A percentile compares a stretch with the other conserved stretches of the same genome.
phyloP scores from a whole-genome alignment of 352 stramenopile species.

The Pythium dissimile region DNA sequence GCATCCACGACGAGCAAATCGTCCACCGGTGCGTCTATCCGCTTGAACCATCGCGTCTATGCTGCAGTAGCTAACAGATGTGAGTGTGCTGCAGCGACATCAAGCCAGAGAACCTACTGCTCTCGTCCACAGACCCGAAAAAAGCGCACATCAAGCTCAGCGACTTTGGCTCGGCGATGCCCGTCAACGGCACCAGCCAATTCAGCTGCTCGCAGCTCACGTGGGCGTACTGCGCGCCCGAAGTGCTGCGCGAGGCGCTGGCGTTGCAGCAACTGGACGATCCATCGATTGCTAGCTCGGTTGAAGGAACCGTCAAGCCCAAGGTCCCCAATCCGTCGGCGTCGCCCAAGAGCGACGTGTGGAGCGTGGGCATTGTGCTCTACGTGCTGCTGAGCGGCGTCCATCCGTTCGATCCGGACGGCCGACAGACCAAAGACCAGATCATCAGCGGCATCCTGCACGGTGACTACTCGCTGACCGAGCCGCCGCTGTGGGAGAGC shows the following conservation, averaged over 20 bases:
- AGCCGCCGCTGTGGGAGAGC: constrained; percentile 33
- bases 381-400: constrained; percentile 84
- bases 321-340: constrained; percentile 30
- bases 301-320: constrained; percentile 1
- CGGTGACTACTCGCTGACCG: constrained; percentile 39
- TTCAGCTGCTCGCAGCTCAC: constrained; percentile 45
- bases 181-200: constrained; percentile 39
- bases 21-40: constrained; percentile 43
- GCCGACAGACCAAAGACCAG: constrained; percentile 63
- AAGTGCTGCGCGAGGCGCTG: constrained; percentile 41
- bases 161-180: constrained; percentile 81
- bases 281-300: constrained; percentile 15
- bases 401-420: constrained; percentile 75
- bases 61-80: neutral
- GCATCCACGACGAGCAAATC: constrained; percentile 68
- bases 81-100: constrained; percentile 39
- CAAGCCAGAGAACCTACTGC: constrained; percentile 84
- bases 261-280: neutral
- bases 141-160: constrained; percentile 72
- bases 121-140: constrained; percentile 68
- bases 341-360: constrained; percentile 69
- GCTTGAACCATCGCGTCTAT: neutral
- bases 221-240: constrained; percentile 65
- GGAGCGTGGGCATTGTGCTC: constrained; percentile 86
- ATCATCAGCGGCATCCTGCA: constrained; percentile 60